phyloP scores from a whole-genome alignment of 106 monocot species.

The Dendrobium nobile region DNA sequence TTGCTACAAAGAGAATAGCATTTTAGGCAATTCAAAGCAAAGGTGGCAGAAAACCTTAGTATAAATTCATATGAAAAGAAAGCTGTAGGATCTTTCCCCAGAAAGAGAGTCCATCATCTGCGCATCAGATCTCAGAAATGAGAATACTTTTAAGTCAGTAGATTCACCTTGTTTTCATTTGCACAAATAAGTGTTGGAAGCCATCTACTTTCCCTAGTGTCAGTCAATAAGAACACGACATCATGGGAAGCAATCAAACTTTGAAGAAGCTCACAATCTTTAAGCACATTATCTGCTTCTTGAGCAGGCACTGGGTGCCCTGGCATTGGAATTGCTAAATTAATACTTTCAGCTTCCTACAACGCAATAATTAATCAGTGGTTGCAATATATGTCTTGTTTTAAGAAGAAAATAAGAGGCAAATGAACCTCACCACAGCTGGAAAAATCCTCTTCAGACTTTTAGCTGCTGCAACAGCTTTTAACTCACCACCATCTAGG shows the following conservation, averaged over 20 bases:
- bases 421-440: conserved; percentile 44
- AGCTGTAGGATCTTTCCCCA: not conserved
- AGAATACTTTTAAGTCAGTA: not conserved
- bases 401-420: not conserved
- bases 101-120: too few species aligned
- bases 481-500: conserved; percentile 74
- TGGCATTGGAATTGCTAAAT: conserved; percentile 88
- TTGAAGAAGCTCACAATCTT: conserved; percentile 64
- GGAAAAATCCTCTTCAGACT: conserved; percentile 71
- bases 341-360: conserved; percentile 78
- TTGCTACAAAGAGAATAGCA: not conserved
- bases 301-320: conserved; percentile 71
- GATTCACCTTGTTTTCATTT: conserved; percentile 61
- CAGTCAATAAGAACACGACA: conserved; percentile 80
- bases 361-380: conserved; percentile 8
- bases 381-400: conserved; percentile 3
- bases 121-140: not conserved
- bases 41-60: not conserved
- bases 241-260: conserved; percentile 77
- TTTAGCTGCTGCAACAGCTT: conserved; percentile 71
- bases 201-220: conserved; percentile 98
- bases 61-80: not conserved
- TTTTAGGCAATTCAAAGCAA: not conserved
- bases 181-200: conserved; percentile 90
- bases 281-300: conserved; percentile 53